A percentile compares a stretch with the other conserved stretches of the same genome.
These are phyloP conservation scores for Cladophialophora immunda DNA, from an alignment of 2,329 filamentous ascomycete genomes.

Conservation along the genomic window DNA sequence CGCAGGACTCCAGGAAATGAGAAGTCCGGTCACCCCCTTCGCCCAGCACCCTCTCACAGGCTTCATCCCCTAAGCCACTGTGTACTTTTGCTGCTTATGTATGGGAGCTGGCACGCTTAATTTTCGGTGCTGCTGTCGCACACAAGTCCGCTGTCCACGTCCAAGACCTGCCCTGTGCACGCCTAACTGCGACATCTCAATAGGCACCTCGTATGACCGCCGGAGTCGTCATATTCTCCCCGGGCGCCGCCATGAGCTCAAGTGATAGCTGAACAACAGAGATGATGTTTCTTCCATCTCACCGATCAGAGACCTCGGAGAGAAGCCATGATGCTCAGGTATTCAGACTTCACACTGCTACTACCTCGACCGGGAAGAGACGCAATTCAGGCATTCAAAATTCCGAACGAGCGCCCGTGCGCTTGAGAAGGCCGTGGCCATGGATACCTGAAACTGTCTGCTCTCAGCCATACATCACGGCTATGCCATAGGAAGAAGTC, in stretches of 20 bases:
- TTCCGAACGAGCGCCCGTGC: background rate
- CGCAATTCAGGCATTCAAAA: background rate
- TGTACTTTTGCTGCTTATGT: background rate
- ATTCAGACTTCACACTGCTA: background rate
- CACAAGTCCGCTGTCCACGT: background rate
- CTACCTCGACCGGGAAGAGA: background rate
- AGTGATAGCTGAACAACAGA: background rate
- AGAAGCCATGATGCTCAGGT: background rate
- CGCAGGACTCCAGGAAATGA: conserved; percentile 6
- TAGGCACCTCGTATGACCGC: background rate
- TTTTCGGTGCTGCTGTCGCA: background rate
- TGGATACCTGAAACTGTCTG: too few species aligned
- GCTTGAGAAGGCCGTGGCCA: background rate
- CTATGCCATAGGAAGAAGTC: background rate
- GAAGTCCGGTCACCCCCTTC: conserved; percentile 12
- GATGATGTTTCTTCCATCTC: background rate
- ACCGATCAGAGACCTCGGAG: background rate
- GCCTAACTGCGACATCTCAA: background rate
- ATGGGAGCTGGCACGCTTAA: background rate
- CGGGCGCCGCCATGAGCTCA: background rate
- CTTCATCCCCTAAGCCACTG: background rate
- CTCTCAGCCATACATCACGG: too few species aligned
- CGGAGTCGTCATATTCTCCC: conserved; percentile 4
- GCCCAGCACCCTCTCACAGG: background rate
- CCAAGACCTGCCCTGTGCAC: background rate